A percentile compares a stretch with the other conserved stretches of the same genome.
Conservation (phyloP, 768 basidiomycete species). For the Cyclocybe aegerita region DNA sequence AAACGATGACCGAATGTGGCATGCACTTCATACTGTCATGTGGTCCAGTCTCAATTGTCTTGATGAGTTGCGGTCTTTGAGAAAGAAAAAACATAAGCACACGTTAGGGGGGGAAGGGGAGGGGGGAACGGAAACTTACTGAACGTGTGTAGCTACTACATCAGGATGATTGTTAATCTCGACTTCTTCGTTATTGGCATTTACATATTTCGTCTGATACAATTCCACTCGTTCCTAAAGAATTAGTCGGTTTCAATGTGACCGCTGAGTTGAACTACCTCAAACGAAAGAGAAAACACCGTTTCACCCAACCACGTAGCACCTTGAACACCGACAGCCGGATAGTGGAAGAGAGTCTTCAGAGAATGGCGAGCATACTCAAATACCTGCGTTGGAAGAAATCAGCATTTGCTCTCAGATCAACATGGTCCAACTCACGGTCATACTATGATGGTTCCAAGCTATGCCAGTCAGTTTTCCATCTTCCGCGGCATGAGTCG, state of each 20-base stretch:
- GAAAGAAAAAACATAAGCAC: background rate
- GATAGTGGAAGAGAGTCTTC: slow-evolving; percentile 25
- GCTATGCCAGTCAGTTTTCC: slow-evolving; percentile 36
- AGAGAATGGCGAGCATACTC: slow-evolving; percentile 30
- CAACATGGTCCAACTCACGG: slow-evolving; percentile 26
- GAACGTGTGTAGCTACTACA: slow-evolving; percentile 2
- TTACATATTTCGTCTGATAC: slow-evolving; percentile 31
- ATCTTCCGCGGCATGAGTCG: slow-evolving; percentile 21
- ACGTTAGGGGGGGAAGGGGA: background rate
- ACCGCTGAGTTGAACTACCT: slow-evolving; percentile 24
- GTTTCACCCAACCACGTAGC: slow-evolving; percentile 39
- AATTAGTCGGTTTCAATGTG: background rate
- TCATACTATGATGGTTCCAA: slow-evolving; percentile 46
- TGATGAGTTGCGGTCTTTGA: slow-evolving; percentile 20
- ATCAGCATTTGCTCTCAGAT: background rate
- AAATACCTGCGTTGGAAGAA: slow-evolving; percentile 31
- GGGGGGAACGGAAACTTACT: slow-evolving; percentile 5
- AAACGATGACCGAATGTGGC: slow-evolving; percentile 10
- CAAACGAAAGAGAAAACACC: slow-evolving; percentile 37
- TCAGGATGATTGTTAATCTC: background rate
- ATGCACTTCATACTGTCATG: slow-evolving; percentile 23
- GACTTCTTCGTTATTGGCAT: slow-evolving; percentile 33
- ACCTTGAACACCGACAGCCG: slow-evolving; percentile 26
- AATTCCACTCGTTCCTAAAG: slow-evolving; percentile 40
- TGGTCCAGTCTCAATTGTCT: slow-evolving; percentile 14